phyloP scores from a whole-genome alignment of 129 eudicot genomes.

The Flaveria ramosissima region DNA sequence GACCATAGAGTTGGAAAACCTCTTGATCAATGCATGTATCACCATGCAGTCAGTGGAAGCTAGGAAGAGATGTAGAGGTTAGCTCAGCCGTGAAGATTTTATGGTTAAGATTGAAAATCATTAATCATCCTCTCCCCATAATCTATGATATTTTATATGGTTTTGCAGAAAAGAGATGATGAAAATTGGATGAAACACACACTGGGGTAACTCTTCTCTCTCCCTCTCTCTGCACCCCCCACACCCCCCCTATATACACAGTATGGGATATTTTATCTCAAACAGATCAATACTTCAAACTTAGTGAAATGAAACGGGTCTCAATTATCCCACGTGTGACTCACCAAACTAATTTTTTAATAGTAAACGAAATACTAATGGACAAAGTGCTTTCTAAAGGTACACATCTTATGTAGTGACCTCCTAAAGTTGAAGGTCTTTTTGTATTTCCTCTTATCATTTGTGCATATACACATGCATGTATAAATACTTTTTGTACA shows the following conservation, averaged over 20 bases:
- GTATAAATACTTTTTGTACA: too few relatives aligned
- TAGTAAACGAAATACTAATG: too few relatives aligned
- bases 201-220: slow-evolving; percentile 57
- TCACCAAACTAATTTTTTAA: too few relatives aligned
- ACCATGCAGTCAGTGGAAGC: slow-evolving; percentile 99
- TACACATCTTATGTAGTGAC: neutral
- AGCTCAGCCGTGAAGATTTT: slow-evolving; percentile 99
- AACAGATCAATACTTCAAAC: neutral
- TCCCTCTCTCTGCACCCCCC: slow-evolving; percentile 11
- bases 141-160: slow-evolving; percentile 1
- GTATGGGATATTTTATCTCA: neutral
- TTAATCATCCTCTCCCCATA: too few relatives aligned
- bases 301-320: too few relatives aligned
- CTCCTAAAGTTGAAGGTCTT: too few relatives aligned
- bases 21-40: slow-evolving; percentile 80
- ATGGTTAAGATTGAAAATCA: too few relatives aligned
- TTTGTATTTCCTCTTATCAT: too few relatives aligned
- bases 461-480: neutral
- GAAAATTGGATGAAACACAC: slow-evolving; percentile 97
- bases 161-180: slow-evolving; percentile 90
- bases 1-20: slow-evolving; percentile 86
- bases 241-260: neutral
- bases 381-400: too few relatives aligned
- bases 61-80: slow-evolving; percentile 98
- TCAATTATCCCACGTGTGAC: too few relatives aligned